These are phyloP conservation scores for Hericium coralloides DNA, from an alignment of 768 basidiomycete genomes.

Conservation along the genomic window DNA sequence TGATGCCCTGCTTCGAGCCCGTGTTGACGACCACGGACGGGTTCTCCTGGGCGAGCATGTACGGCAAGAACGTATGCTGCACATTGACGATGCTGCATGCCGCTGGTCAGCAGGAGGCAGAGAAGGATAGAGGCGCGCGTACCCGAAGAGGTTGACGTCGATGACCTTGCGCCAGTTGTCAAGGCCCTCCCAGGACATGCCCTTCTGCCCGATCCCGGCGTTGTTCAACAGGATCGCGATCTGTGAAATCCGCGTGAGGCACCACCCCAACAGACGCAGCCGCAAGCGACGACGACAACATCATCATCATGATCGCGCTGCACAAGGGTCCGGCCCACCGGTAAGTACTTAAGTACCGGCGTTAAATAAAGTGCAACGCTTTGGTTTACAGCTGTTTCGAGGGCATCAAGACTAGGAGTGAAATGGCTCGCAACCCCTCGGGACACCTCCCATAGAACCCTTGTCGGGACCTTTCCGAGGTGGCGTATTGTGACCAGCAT, in stretches of 20 bases:
- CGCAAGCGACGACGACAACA: too few relatives aligned
- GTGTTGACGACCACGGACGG: conserved; percentile 78
- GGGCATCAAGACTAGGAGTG: too few relatives aligned
- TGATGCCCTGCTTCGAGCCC: conserved; percentile 94
- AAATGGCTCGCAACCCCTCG: too few relatives aligned
- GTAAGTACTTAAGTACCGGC: too few relatives aligned
- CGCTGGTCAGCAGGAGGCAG: not conserved
- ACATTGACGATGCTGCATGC: conserved; percentile 61
- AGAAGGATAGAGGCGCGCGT: conserved; percentile 16
- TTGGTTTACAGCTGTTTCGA: too few relatives aligned
- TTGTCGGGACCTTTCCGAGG: too few relatives aligned
- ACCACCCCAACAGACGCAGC: too few relatives aligned
- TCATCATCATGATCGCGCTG: conserved; percentile 13
- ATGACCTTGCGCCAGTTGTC: conserved; percentile 70
- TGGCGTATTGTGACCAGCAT: too few relatives aligned
- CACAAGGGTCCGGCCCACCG: conserved; percentile 7
- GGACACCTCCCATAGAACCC: too few relatives aligned
- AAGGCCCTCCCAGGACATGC: conserved; percentile 59
- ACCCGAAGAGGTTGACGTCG: conserved; percentile 76
- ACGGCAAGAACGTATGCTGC: conserved; percentile 74
- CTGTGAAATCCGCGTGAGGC: conserved; percentile 34
- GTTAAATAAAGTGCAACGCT: too few relatives aligned
- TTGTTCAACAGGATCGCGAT: conserved; percentile 87
- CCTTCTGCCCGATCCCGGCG: conserved; percentile 57
- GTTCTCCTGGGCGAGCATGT: conserved; percentile 80